These are phyloP conservation scores for Pistacia integerrima DNA, from an alignment of 345 rosid genomes.

Conservation along the genomic window DNA sequence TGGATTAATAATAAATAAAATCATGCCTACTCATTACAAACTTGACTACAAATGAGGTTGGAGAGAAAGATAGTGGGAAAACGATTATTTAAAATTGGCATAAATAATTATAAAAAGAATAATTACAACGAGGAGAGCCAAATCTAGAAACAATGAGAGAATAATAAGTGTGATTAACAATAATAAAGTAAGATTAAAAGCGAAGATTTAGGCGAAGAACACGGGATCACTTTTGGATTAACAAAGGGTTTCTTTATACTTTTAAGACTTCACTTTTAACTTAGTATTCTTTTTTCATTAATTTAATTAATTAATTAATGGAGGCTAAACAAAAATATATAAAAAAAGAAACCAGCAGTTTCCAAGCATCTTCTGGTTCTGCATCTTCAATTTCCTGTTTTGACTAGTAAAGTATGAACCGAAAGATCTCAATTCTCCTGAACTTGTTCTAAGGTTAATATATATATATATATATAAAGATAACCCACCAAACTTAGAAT, in stretches of 20 bases:
- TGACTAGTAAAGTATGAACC: constrained; percentile 20
- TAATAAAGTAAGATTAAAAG: constrained; percentile 12
- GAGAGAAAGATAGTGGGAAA: too few relatives aligned
- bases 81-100: not conserved
- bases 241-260: constrained; percentile 13
- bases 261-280: constrained; percentile 12
- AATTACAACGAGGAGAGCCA: not conserved
- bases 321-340: not conserved
- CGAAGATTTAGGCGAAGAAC: constrained; percentile 38
- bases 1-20: too few relatives aligned
- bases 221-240: constrained; percentile 29
- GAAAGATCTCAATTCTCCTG: constrained; percentile 14
- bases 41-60: too few relatives aligned
- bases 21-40: too few relatives aligned
- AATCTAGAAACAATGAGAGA: constrained; percentile 13
- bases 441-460: not conserved
- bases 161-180: not conserved
- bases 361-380: not conserved
- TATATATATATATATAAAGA: not conserved
- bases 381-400: constrained; percentile 23
- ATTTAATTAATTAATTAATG: not conserved
- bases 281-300: not conserved
- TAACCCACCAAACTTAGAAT: not conserved
- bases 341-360: not conserved
- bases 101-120: too few relatives aligned